These are phyloP conservation scores for Mallotus nudiflorus DNA, from an alignment of 345 rosid genomes.

Conservation along the genomic window DNA sequence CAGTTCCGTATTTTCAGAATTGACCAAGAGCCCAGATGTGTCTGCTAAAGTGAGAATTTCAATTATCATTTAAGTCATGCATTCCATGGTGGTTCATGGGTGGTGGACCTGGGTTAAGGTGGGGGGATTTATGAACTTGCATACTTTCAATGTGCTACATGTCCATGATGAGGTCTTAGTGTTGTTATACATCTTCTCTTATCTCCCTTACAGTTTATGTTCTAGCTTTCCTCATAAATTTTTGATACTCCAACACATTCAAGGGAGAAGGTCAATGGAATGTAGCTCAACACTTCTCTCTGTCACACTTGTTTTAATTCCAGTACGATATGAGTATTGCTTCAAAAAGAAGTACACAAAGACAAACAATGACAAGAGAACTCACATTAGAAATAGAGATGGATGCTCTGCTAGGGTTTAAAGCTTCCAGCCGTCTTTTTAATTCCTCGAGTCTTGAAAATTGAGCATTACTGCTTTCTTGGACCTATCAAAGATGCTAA, in stretches of 20 bases:
- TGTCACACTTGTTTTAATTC: too few relatives aligned
- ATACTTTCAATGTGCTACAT: not conserved
- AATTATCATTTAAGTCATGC: too few relatives aligned
- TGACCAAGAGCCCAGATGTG: too few relatives aligned
- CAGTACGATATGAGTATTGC: too few relatives aligned
- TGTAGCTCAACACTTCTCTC: not conserved
- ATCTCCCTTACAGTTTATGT: not conserved
- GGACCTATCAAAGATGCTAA: conserved; percentile 45
- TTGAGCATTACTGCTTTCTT: conserved; percentile 74
- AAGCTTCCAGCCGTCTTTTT: conserved; percentile 75
- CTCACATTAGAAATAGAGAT: conserved; percentile 45
- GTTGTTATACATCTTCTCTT: too few relatives aligned
- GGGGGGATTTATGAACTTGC: too few relatives aligned
- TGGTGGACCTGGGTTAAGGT: too few relatives aligned
- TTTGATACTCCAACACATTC: too few relatives aligned
- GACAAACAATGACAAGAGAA: conserved; percentile 21
- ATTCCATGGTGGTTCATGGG: too few relatives aligned
- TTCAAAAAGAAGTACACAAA: conserved; percentile 7
- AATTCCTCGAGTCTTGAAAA: conserved; percentile 75
- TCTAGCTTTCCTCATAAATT: not conserved
- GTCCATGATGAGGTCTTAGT: not conserved
- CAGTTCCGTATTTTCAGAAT: too few relatives aligned
- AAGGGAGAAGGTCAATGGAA: not conserved
- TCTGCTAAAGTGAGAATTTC: too few relatives aligned
- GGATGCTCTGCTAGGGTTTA: conserved; percentile 63